These are phyloP conservation scores for Lipomyces spencermartinsiae DNA, from an alignment of 805 yeast genomes.

Conservation along the genomic window DNA sequence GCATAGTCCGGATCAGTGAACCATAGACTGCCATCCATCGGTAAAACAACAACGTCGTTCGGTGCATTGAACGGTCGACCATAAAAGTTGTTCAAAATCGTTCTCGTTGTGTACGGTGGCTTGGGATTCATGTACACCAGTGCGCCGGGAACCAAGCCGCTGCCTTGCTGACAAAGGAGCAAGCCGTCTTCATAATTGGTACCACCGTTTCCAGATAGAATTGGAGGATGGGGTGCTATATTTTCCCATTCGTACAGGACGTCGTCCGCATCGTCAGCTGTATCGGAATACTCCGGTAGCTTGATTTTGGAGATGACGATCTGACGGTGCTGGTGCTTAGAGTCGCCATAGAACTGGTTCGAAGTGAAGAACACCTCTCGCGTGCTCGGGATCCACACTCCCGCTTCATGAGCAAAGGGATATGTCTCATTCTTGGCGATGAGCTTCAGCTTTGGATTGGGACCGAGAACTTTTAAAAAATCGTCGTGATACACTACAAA, in stretches of 20 bases:
- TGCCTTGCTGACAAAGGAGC: slow-evolving; percentile 41
- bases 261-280: slow-evolving; percentile 9
- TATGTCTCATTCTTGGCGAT: slow-evolving; percentile 30
- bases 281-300: slow-evolving; percentile 23
- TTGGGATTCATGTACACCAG: slow-evolving; percentile 34
- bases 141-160: slow-evolving; percentile 34
- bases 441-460: slow-evolving; percentile 24
- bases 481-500: slow-evolving; percentile 34
- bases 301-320: slow-evolving; percentile 32
- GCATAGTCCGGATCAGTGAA: slow-evolving; percentile 43
- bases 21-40: slow-evolving; percentile 40
- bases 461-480: slow-evolving; percentile 34
- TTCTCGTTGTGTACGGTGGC: slow-evolving; percentile 32
- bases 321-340: slow-evolving; percentile 13
- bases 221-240: slow-evolving; percentile 34
- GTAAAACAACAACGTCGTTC: slow-evolving; percentile 42
- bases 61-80: slow-evolving; percentile 42
- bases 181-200: slow-evolving; percentile 37
- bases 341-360: slow-evolving; percentile 32
- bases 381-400: slow-evolving; percentile 39
- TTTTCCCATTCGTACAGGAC: slow-evolving; percentile 32
- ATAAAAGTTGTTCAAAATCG: slow-evolving; percentile 37
- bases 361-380: slow-evolving; percentile 42
- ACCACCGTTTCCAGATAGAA: slow-evolving; percentile 40
- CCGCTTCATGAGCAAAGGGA: slow-evolving; percentile 44